Evolutionary conservation across 192 early-diverging fungal genomes (phyloP).

Genomic region (Coemansia sp.): DNA sequence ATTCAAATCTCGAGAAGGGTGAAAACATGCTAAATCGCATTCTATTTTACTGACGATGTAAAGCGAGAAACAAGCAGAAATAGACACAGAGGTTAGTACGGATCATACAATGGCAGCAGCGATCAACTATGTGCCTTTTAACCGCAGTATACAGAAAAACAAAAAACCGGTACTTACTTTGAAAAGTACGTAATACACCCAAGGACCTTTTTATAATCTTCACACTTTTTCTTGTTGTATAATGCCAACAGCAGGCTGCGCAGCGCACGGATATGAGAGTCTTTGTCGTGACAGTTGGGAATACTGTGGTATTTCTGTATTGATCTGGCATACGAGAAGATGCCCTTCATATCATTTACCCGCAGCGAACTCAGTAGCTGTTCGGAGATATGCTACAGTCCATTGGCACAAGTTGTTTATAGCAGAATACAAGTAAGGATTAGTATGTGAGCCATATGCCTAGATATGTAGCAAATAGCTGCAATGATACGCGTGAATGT

Average conservation of each 20-base stretch:
- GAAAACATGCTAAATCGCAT: background rate
- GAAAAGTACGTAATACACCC: conserved; percentile 7
- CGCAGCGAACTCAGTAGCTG: conserved; percentile 14
- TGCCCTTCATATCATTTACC: conserved; percentile 21
- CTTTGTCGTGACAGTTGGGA: background rate
- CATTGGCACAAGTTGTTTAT: background rate
- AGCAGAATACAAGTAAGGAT: background rate
- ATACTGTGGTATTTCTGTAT: background rate
- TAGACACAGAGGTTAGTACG: background rate
- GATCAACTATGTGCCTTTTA: background rate
- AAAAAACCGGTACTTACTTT: background rate
- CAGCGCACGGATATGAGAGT: background rate
- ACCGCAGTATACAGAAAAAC: too few relatives aligned
- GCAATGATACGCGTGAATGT: background rate
- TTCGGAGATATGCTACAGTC: conserved; percentile 5
- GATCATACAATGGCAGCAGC: background rate
- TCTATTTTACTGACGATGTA: background rate
- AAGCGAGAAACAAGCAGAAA: background rate
- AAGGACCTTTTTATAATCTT: conserved; percentile 13
- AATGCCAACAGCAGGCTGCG: background rate
- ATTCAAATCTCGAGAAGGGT: background rate
- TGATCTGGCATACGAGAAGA: conserved; percentile 12
- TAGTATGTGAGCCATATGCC: background rate
- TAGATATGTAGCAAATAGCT: background rate
- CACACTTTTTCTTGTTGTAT: background rate